Evolutionary conservation across 345 rosid genomes (phyloP), one percentile per base, ranked within the genome.

Genomic region (Litchi chinensis): DNA sequence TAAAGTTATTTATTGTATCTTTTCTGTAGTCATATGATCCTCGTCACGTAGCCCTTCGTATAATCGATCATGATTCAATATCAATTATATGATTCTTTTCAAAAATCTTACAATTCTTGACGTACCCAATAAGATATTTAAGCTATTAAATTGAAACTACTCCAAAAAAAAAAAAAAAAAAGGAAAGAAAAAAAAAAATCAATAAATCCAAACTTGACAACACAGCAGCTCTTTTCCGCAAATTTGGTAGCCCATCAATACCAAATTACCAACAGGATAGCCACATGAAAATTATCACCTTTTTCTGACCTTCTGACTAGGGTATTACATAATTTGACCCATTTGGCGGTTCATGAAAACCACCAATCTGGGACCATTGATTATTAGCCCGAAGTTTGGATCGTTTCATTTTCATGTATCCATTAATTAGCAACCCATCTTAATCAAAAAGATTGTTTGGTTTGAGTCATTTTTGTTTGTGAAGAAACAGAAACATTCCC

Each of bases 401-500:
- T 46, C 62, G 41, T 70, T 75, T 71, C 76, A 21, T 76, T 75
- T 50, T 80, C 79, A 46, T 11, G 5, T 7, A 57, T 19, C 24
- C 2, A 70, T 50, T 22, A 10, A 66, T 65, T 76, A 50, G 78
- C 65, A 50, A 65, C 52, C 70, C 7, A 80, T 77, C 83, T 52
- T 41, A 50, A 11, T 68, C 70, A 68, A 26, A 32, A 28, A 46
- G 7, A 68, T 44, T 21, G 79, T 75, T 70, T 70, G 71, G 83
- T 41, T 76, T 52, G 11, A 11, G 72, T 76, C 83, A 70, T 70
- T 76, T 80, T 72, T 56, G 22, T 64, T 26, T 63, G 56, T 65
- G 1, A 76, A 21, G 26, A 39, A 59, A 75, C 37, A 37, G 3
- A 18, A 66, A 60, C 70, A 66, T 68, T 3, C 52, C 62, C 40